Percentiles rank a stretch among this genome's conserved stretches.
Conservation (phyloP, 768 basidiomycete genomes). For the Rhodotorula toruloides region DNA sequence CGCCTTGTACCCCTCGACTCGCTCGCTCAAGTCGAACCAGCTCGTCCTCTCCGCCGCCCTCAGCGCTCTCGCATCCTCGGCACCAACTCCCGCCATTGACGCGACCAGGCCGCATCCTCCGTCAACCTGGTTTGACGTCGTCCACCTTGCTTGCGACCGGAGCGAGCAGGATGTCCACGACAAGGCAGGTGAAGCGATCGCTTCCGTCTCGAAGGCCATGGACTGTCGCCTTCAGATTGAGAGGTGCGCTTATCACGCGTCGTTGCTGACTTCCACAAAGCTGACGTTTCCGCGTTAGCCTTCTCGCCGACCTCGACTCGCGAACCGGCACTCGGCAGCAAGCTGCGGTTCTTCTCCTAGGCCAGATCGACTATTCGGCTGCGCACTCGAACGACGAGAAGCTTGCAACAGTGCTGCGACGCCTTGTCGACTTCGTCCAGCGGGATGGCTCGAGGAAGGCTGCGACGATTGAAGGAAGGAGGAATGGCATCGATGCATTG, state of each 20-base stretch:
- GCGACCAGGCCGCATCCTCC: neutral
- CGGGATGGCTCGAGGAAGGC: neutral
- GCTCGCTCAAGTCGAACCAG: constrained; percentile 54
- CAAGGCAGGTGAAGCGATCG: constrained; percentile 17
- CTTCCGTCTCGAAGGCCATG: neutral
- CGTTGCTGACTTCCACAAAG: constrained; percentile 63
- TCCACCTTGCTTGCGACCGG: constrained; percentile 55
- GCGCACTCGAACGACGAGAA: neutral
- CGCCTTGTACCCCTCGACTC: constrained; percentile 44
- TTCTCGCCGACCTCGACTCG: constrained; percentile 46
- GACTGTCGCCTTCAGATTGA: constrained; percentile 50
- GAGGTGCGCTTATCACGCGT: constrained; percentile 61
- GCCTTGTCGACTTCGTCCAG: neutral
- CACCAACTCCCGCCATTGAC: constrained; percentile 56
- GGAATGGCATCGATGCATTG: constrained; percentile 34
- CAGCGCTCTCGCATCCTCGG: constrained; percentile 3
- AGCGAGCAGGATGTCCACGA: constrained; percentile 52
- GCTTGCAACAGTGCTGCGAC: neutral
- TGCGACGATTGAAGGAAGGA: constrained; percentile 11
- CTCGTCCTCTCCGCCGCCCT: constrained; percentile 23
- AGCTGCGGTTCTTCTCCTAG: constrained; percentile 65
- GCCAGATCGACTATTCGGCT: constrained; percentile 58
- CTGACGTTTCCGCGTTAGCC: constrained; percentile 50
- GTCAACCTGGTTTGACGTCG: constrained; percentile 59
- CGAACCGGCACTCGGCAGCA: constrained; percentile 55